These are phyloP conservation scores for Coniochaeta sp. DNA, from an alignment of 2,329 filamentous ascomycete species.

Conservation along the genomic window DNA sequence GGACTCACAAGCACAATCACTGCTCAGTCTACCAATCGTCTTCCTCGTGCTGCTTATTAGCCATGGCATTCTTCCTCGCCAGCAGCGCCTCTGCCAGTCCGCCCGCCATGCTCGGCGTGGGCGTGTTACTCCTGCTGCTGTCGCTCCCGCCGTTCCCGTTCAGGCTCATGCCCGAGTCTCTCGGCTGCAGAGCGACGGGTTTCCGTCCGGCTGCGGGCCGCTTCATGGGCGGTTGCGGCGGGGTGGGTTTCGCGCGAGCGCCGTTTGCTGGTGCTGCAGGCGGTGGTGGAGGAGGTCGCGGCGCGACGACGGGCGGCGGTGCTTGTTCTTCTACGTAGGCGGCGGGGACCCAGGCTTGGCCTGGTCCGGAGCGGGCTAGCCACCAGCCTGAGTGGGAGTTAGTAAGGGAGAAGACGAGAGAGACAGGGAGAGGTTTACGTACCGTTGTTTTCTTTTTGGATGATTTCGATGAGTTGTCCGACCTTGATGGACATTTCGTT, in stretches of 20 bases:
- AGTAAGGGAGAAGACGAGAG: no score
- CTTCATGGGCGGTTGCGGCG: constrained; percentile 62
- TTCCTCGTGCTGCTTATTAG: constrained; percentile 62
- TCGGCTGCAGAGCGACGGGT: constrained; percentile 59
- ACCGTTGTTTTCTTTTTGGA: constrained; percentile 96
- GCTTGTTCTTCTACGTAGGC: constrained; percentile 87
- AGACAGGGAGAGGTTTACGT: no score
- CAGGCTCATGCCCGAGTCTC: constrained; percentile 64
- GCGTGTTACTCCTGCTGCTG: constrained; percentile 63
- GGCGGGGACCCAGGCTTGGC: constrained; percentile 90
- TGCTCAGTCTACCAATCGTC: constrained; percentile 56
- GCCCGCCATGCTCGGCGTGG: constrained; percentile 64
- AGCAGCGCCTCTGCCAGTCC: constrained; percentile 74
- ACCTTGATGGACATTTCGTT: constrained; percentile 79
- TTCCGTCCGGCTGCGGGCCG: constrained; percentile 68
- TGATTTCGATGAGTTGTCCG: constrained; percentile 77
- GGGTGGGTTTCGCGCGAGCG: constrained; percentile 69
- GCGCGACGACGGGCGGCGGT: constrained; percentile 50
- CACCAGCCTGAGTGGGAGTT: constrained; percentile 71
- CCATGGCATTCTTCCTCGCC: constrained; percentile 70
- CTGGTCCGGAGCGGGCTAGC: constrained; percentile 67
- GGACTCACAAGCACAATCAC: no score
- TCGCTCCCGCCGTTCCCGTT: constrained; percentile 52
- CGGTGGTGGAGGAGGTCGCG: constrained; percentile 59
- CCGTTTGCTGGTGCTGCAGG: constrained; percentile 72